phyloP scores from a whole-genome alignment of 805 yeast genomes.

The fission yeast (Schizosaccharomyces pombe) region DNA sequence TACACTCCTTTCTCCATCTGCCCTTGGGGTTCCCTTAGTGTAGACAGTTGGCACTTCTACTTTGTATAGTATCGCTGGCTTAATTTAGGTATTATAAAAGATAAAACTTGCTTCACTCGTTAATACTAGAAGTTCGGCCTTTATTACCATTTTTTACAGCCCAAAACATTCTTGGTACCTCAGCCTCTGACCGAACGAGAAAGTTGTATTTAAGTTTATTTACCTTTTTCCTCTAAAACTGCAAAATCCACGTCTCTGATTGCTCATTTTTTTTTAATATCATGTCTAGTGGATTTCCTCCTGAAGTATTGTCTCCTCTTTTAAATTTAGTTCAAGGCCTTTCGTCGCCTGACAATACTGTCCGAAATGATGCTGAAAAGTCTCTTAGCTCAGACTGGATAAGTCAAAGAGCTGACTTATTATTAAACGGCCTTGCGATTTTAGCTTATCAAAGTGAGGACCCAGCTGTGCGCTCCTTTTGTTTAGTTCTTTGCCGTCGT shows the following conservation, averaged over 20 bases:
- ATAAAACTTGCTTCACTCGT: too few relatives aligned
- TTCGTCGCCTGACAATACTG: constrained; percentile 52
- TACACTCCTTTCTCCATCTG: too few relatives aligned
- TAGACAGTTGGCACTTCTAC: too few relatives aligned
- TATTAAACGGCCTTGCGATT: constrained; percentile 59
- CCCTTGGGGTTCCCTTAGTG: too few relatives aligned
- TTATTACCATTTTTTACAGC: too few relatives aligned
- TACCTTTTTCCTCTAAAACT: too few relatives aligned
- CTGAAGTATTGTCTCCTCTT: constrained; percentile 34
- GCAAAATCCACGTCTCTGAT: not conserved
- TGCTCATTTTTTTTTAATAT: not conserved
- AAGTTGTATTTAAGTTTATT: too few relatives aligned
- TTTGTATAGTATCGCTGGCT: too few relatives aligned
- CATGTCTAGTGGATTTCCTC: constrained; percentile 22
- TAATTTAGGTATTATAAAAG: too few relatives aligned
- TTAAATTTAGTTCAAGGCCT: constrained; percentile 37
- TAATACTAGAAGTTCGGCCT: too few relatives aligned
- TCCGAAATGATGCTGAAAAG: constrained; percentile 59
- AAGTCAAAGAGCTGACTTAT: constrained; percentile 39
- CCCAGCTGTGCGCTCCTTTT: constrained; percentile 26
- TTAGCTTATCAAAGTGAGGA: constrained; percentile 24
- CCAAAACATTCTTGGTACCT: too few relatives aligned
- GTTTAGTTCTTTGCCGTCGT: constrained; percentile 77
- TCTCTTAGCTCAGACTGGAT: constrained; percentile 58
- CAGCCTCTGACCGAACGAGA: too few relatives aligned